Conservation (phyloP, 1,139 yeast genomes). For the Sugiyamaella novakii region DNA sequence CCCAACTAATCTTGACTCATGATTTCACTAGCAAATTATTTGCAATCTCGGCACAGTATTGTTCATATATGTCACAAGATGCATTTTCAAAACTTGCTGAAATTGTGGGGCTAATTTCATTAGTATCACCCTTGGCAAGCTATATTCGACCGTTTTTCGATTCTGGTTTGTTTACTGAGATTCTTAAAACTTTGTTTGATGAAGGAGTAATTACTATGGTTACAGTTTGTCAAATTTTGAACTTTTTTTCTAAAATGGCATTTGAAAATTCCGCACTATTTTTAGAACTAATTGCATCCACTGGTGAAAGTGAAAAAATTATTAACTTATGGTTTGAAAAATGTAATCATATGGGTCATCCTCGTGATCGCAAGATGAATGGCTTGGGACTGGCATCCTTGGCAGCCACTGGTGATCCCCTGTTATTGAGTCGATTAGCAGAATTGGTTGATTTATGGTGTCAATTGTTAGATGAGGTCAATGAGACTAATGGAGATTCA, state of each 20-base stretch:
- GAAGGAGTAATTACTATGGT: slow-evolving; percentile 53
- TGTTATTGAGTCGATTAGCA: slow-evolving; percentile 40
- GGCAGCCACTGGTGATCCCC: slow-evolving; percentile 41
- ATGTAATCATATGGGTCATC: slow-evolving; percentile 61
- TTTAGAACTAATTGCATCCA: slow-evolving; percentile 40
- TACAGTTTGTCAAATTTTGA: slow-evolving; percentile 50
- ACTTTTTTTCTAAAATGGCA: slow-evolving; percentile 57
- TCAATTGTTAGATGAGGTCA: slow-evolving; percentile 68
- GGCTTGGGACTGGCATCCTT: slow-evolving; percentile 60
- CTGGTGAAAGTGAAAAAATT: slow-evolving; percentile 25
- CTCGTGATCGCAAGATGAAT: slow-evolving; percentile 64
- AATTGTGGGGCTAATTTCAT: slow-evolving; percentile 28
- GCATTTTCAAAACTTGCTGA: slow-evolving; percentile 44
- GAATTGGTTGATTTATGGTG: slow-evolving; percentile 57
- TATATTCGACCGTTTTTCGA: slow-evolving; percentile 34
- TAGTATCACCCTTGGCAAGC: slow-evolving; percentile 30
- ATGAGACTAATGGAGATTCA: slow-evolving; percentile 53
- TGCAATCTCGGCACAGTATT: slow-evolving; percentile 55
- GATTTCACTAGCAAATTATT: slow-evolving; percentile 49
- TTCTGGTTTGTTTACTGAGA: slow-evolving; percentile 30
- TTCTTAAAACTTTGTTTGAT: slow-evolving; percentile 52
- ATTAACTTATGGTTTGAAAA: slow-evolving; percentile 41
- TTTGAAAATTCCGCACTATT: slow-evolving; percentile 52
- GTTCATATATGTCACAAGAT: slow-evolving; percentile 70
- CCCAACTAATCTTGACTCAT: slow-evolving; percentile 32